Conservation (phyloP, 129 eudicot species). For the Smallanthus sonchifolius region DNA sequence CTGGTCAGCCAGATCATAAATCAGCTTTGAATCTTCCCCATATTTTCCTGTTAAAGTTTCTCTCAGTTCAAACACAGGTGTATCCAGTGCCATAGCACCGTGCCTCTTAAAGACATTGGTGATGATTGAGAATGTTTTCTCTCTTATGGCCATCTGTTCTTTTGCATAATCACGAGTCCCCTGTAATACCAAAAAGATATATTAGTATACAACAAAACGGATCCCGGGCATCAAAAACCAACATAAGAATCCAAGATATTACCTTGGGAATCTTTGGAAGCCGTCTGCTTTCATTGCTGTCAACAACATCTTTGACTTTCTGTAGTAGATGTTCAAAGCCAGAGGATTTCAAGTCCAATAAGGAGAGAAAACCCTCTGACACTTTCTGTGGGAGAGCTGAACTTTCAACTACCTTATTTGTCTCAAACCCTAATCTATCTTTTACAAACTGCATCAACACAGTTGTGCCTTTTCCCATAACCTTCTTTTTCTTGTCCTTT, state of each 20-base stretch:
- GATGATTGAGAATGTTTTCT: constrained; percentile 69
- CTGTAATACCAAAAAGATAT: constrained; percentile 28
- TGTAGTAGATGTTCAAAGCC: constrained; percentile 40
- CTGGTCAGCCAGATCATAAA: constrained; percentile 97
- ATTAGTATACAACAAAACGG: not conserved
- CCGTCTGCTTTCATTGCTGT: constrained; percentile 88
- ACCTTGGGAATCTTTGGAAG: constrained; percentile 96
- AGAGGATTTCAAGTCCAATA: constrained; percentile 44
- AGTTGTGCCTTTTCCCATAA: constrained; percentile 76
- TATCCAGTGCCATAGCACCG: constrained; percentile 92
- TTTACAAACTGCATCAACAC: constrained; percentile 55
- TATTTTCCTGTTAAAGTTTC: constrained; percentile 94
- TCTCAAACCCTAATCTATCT: constrained; percentile 40
- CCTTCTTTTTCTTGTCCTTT: constrained; percentile 63
- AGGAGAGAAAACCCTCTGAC: constrained; percentile 34
- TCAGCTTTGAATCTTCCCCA: constrained; percentile 94
- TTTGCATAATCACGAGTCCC: constrained; percentile 97
- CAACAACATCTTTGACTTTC: constrained; percentile 77
- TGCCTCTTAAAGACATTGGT: constrained; percentile 71
- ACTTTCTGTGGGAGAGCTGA: constrained; percentile 32
- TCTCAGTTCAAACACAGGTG: constrained; percentile 89
- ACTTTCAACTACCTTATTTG: constrained; percentile 13
- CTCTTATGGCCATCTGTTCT: constrained; percentile 91
- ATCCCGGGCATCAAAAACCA: not conserved
- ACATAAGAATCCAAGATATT: not conserved